Evolutionary conservation across 805 yeast species (phyloP), one percentile per base, ranked within the genome.

Genomic region (Ogataea ganodermae): DNA sequence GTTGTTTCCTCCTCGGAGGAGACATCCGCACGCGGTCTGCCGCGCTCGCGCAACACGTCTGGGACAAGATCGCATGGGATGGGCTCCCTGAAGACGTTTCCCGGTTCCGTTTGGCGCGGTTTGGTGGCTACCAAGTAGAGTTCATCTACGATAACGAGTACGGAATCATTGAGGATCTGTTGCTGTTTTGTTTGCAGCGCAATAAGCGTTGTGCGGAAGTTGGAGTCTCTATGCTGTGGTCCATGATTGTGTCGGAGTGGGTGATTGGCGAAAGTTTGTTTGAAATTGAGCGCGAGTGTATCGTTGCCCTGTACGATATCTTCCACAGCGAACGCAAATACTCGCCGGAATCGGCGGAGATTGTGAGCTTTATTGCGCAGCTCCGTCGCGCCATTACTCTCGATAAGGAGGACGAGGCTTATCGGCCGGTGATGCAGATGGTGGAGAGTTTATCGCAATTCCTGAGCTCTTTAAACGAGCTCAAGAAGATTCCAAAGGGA

Each of bases 1-100:
- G 90, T 1, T 80, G 90, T 50, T 72, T 69, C 66, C 72, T 72
- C 44, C 78, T 88, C 35, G 75, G 88, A 0, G 83, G 82, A 9
- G 82, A 79, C 57, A 67, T 87, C 52, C 75, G 95, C 52, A 73
- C 74, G 10, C 70, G 84, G 51, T 75, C 84, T 36, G 80, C 89
- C 0, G 54, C 52, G 12, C 64, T 87, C 36, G 56, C 89, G 10
- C 71, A 74, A 46, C 76, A 73, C 44, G 74, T 80, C n/a, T 89
- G 97, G 97, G 83, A 83, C 51, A 69, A 76, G 10, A 71, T 89
- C 42, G 94, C 89, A 16, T 76, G 83, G 80, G 79, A 78, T 10
- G 75, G 82, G 2, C 64, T 76, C 20, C 73, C 74, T 16, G 83
- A 78, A 24, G 86, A 81, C 53, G 59, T 69, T 23, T 66, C 60